phyloP scores from a whole-genome alignment of 495 filamentous ascomycete species.

The Hyaloscypha hepaticicola region DNA sequence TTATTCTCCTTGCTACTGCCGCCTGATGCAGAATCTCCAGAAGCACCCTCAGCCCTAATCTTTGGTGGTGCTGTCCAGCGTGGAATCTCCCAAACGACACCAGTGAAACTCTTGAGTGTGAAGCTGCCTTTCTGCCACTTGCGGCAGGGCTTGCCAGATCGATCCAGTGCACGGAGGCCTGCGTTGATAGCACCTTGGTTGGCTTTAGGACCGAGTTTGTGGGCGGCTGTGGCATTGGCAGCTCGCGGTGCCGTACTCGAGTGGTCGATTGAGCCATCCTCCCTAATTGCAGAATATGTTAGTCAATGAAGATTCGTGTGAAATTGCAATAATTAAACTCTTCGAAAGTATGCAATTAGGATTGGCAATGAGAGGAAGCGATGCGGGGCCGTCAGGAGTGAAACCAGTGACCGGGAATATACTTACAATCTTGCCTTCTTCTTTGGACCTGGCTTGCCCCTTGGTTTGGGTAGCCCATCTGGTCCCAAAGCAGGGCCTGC shows the following conservation, averaged over 20 bases:
- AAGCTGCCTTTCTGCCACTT: conserved; percentile 85
- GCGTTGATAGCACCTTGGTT: conserved; percentile 99
- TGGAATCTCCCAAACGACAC: conserved; percentile 77
- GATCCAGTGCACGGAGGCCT: conserved; percentile 87
- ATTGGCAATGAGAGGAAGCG: neutral
- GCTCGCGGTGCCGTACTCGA: conserved; percentile 58
- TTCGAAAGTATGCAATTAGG: neutral
- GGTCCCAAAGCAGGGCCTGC: conserved; percentile 50
- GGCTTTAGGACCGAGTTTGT: conserved; percentile 93
- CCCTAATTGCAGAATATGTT: conserved; percentile 14
- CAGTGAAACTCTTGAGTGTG: conserved; percentile 89
- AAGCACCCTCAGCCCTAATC: conserved; percentile 43
- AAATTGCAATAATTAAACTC: neutral
- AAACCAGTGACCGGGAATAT: neutral
- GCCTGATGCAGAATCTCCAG: conserved; percentile 55
- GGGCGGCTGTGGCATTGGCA: conserved; percentile 48
- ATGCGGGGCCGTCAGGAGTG: neutral
- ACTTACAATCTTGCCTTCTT: conserved; percentile 93
- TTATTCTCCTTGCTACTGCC: conserved; percentile 77
- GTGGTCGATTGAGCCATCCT: conserved; percentile 37
- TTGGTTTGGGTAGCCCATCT: conserved; percentile 56
- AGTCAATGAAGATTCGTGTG: conserved; percentile 10
- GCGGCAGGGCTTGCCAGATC: conserved; percentile 84
- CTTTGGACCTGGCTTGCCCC: conserved; percentile 90
- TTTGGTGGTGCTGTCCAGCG: conserved; percentile 77